Base-by-base conservation (phyloP, 352 stramenopile species). In the Pythium coloratum region DNA sequence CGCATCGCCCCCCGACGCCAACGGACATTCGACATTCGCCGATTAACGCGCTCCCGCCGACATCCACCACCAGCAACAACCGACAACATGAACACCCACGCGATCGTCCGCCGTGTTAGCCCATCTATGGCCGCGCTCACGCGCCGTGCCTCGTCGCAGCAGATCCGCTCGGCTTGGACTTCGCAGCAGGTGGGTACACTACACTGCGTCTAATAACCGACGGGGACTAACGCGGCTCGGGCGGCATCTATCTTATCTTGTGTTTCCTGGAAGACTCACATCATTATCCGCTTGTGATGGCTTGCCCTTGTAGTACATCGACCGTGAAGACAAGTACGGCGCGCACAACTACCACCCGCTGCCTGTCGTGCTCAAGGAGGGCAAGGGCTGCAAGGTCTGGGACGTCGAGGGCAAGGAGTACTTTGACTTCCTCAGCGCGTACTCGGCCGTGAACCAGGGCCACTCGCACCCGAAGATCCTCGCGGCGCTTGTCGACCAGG, bases 281-380 rank as follows among this genome's bases (percentile, higher is more conserved):
- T 40, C 5, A 62, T 62, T 30, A 40, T 51, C 20, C 18, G 42
- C 18, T 13, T 46, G 5, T 12, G n/a, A 13, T 14, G 18, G 6
- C n/a, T n/a, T n/a, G n/a, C n/a, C n/a, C n/a, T 24, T 32, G 24
- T 34, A 95, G 84, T 91, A 81, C 63, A 95, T 95, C 49, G 82
- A 89, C 16, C 80, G 84, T 28, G 91, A 99, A 71, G 83, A 98
- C 59, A 90, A 97, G 66, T 94, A 92, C 65, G 96, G 97, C 2
- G 97, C 97, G 24, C 91, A 99, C 73, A 99, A 99, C 84, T 99
- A 99, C 81, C 86, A 98, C 74, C 98, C 98, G 47, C 78, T 99
- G 36, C 97, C 97, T 8, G 97, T 99, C 18, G 97, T 99, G 50
- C 80, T 99, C 20, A 80, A 76, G 12, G 86, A 91, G 55, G 96